Evolutionary conservation across 805 yeast species (phyloP).

Genomic region (Lachancea sp.): DNA sequence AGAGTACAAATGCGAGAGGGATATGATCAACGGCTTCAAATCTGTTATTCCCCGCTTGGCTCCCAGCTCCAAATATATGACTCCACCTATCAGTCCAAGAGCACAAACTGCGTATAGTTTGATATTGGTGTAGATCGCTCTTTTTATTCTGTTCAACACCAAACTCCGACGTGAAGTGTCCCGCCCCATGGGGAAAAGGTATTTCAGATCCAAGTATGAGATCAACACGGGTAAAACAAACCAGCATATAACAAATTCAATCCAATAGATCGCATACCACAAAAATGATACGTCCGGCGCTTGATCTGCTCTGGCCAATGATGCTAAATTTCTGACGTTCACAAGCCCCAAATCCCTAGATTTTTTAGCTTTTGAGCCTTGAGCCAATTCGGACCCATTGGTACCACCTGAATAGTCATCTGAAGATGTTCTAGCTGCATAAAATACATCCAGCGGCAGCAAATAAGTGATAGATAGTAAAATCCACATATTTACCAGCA

Average conservation of each 20-base stretch:
- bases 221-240: slow-evolving; percentile 28
- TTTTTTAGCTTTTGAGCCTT: background rate
- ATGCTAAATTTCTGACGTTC: background rate
- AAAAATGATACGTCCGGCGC: slow-evolving; percentile 15
- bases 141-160: slow-evolving; percentile 15
- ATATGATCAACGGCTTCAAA: slow-evolving; percentile 28
- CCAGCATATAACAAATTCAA: slow-evolving; percentile 30
- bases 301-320: background rate
- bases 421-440: slow-evolving; percentile 10
- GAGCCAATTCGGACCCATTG: background rate
- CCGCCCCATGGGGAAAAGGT: slow-evolving; percentile 15
- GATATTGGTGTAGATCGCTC: slow-evolving; percentile 24
- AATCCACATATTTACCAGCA: slow-evolving; percentile 24
- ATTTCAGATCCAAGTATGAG: slow-evolving; percentile 27
- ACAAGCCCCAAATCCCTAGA: background rate
- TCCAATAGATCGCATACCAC: slow-evolving; percentile 29
- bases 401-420: background rate
- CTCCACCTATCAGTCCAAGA: slow-evolving; percentile 20
- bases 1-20: slow-evolving; percentile 30
- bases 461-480: slow-evolving; percentile 26
- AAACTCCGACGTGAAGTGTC: slow-evolving; percentile 9
- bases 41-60: slow-evolving; percentile 24
- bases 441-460: slow-evolving; percentile 27
- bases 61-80: slow-evolving; percentile 21
- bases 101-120: slow-evolving; percentile 27